Evolutionary conservation across 2,329 filamentous ascomycete species (phyloP), one percentile per base, ranked within the genome.

Genomic region (Claviceps pazoutovae): DNA sequence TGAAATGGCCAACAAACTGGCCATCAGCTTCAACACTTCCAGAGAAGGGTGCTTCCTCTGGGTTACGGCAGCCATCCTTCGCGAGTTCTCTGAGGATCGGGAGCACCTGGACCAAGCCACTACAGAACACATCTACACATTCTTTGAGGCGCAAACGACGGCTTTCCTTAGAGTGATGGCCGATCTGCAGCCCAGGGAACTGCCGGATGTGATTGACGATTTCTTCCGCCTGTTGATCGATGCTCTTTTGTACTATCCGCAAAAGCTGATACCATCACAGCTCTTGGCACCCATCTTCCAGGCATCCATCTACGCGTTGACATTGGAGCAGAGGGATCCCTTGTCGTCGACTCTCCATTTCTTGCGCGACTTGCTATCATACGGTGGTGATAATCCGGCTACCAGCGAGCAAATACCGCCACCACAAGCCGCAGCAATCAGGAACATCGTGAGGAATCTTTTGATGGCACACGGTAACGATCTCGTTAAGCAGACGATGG

Each of bases 11-110:
- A 86, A 91, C 60, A 94, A 91, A 67, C 78, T 98, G 53, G 88
- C 88, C 1, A 78, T 76, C 56, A 90, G 91, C 4, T 98, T 98
- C 65, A 78, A 85, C 51, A 77, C 79, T 17, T 96, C 91, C 11
- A 80, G 83, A 55, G 91, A 98, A 68, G 93, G 93, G 13, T 96
- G 91, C 66, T 98, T 98, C 75, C 75, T 98, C n/a, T 98, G 93
- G 93, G 91, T 93, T 1, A 96, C 91, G 2, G 87, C 90, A 57
- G 88, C 91, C 8, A 94, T 98, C 56, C 78, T 98, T 34, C 85
- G 93, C 54, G 93, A 98, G 66, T 98, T 97, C 64, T 93, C 88
- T 0, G 88, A 95, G 60, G 89, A 91, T 43, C 81, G 86, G 43
- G 89, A 95, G 59, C 81, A 86, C 55, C 86, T 97, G 19, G 84